A percentile compares a stretch with the other conserved stretches of the same genome.
Evolutionary conservation across 2,329 filamentous ascomycete species (phyloP).

Genomic region (Chaetomium globosum): DNA sequence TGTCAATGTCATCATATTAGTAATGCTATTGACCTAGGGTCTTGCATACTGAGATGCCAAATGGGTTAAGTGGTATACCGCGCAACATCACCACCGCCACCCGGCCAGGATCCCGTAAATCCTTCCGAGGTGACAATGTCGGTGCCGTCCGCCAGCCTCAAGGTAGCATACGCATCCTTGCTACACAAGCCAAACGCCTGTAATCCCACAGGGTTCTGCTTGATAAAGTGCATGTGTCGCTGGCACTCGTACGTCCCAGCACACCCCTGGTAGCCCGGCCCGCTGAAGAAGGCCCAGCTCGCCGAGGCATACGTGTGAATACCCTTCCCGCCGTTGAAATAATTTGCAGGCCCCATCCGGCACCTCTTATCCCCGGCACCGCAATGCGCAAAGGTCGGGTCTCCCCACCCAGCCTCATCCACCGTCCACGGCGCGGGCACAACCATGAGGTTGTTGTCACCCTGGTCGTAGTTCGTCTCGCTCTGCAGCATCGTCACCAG

Average conservation of each 20-base stretch:
- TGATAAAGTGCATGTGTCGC: slow-evolving; percentile 47
- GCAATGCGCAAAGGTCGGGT: slow-evolving; percentile 50
- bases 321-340: slow-evolving; percentile 47
- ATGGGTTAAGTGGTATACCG: slow-evolving; percentile 14
- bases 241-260: slow-evolving; percentile 43
- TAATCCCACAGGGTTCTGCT: slow-evolving; percentile 44
- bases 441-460: slow-evolving; percentile 44
- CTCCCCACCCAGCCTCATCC: slow-evolving; percentile 44
- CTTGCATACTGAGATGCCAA: neutral
- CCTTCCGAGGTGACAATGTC: slow-evolving; percentile 22
- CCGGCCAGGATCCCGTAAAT: slow-evolving; percentile 28
- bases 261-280: slow-evolving; percentile 46
- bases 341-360: slow-evolving; percentile 49
- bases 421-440: slow-evolving; percentile 47
- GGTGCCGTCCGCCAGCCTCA: slow-evolving; percentile 44
- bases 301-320: slow-evolving; percentile 50
- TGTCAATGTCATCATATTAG: neutral
- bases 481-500: slow-evolving; percentile 55
- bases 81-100: slow-evolving; percentile 21
- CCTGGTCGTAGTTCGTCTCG: slow-evolving; percentile 57
- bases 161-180: slow-evolving; percentile 43
- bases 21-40: neutral
- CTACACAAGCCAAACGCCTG: slow-evolving; percentile 49
- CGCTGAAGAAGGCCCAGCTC: slow-evolving; percentile 50
- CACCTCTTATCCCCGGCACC: slow-evolving; percentile 43